Conservation (phyloP, 2,329 filamentous ascomycete species). For the Metarhizium anisopliae region DNA sequence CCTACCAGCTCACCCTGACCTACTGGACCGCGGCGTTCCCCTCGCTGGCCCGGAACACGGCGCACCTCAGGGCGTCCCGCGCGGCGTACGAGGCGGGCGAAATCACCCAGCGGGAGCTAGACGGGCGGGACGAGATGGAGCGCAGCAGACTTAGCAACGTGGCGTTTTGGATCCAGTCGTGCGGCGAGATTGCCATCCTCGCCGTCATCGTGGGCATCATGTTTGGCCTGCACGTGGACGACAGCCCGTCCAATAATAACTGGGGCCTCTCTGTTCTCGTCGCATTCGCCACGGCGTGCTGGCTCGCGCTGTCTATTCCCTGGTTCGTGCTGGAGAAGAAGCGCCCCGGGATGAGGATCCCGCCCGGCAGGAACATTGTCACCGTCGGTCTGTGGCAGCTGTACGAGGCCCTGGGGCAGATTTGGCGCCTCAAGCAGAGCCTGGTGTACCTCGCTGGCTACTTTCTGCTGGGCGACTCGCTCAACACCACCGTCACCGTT, state of each 20-base stretch:
- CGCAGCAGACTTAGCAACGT: slow-evolving; percentile 55
- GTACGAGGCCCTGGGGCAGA: slow-evolving; percentile 45
- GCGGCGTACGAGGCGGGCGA: slow-evolving; percentile 26
- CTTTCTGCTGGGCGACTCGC: slow-evolving; percentile 59
- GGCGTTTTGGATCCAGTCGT: slow-evolving; percentile 54
- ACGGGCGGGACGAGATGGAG: slow-evolving; percentile 52
- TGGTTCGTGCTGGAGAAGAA: slow-evolving; percentile 60
- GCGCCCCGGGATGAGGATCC: slow-evolving; percentile 43
- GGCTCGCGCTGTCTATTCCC: slow-evolving; percentile 53
- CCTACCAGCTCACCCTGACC: slow-evolving; percentile 57
- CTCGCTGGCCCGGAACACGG: slow-evolving; percentile 27
- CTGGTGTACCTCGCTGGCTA: slow-evolving; percentile 58
- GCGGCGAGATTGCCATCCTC: slow-evolving; percentile 53
- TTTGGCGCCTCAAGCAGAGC: slow-evolving; percentile 57
- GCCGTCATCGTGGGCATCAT: slow-evolving; percentile 57
- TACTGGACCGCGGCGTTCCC: slow-evolving; percentile 58
- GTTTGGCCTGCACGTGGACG: slow-evolving; percentile 52
- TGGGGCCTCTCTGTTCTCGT: slow-evolving; percentile 58
- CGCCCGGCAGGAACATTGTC: slow-evolving; percentile 35
- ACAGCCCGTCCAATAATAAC: slow-evolving; percentile 51
- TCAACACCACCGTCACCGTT: slow-evolving; percentile 63
- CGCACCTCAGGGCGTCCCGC: slow-evolving; percentile 22
- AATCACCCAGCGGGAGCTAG: slow-evolving; percentile 51
- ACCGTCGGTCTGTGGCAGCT: slow-evolving; percentile 55
- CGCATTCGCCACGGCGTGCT: slow-evolving; percentile 55